Percentiles rank a stretch among this genome's conserved stretches.
These are phyloP conservation scores for Diaporthe sp. DNA, from an alignment of 2,329 filamentous ascomycete genomes.

Conservation along the genomic window DNA sequence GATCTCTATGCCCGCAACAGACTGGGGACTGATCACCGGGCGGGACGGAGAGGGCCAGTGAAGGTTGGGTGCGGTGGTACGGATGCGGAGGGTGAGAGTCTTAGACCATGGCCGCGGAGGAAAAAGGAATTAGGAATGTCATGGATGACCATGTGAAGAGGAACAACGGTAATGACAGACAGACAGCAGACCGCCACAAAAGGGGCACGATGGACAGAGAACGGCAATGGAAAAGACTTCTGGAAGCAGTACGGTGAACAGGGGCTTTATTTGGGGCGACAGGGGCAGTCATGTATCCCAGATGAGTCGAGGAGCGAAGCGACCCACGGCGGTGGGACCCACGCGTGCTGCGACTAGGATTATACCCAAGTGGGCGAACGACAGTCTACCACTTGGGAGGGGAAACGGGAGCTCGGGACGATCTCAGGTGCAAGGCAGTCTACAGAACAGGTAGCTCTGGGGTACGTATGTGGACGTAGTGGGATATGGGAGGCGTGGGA, in stretches of 20 bases:
- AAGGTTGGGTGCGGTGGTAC: slow-evolving; percentile 11
- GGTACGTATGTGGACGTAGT: not conserved
- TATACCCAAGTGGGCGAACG: slow-evolving; percentile 33
- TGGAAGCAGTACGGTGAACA: slow-evolving; percentile 39
- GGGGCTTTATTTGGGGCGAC: slow-evolving; percentile 39
- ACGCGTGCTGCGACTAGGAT: slow-evolving; percentile 41
- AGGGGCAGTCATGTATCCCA: slow-evolving; percentile 39
- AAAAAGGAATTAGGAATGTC: slow-evolving; percentile 17
- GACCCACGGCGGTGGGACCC: slow-evolving; percentile 42
- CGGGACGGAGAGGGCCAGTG: slow-evolving; percentile 2
- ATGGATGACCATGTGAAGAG: slow-evolving; percentile 33
- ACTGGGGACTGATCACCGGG: slow-evolving; percentile 24
- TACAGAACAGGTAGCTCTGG: slow-evolving; percentile 11
- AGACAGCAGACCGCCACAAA: slow-evolving; percentile 41
- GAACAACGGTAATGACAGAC: slow-evolving; percentile 40
- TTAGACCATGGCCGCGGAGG: slow-evolving; percentile 23
- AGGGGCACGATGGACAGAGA: slow-evolving; percentile 40
- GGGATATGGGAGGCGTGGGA: slow-evolving; percentile 3
- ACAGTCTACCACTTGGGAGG: slow-evolving; percentile 30
- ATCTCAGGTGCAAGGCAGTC: slow-evolving; percentile 31
- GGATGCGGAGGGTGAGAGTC: not conserved
- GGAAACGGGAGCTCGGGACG: slow-evolving; percentile 34
- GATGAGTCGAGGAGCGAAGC: slow-evolving; percentile 40
- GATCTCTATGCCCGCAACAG: slow-evolving; percentile 29
- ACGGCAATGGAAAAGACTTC: slow-evolving; percentile 38